These are phyloP conservation scores for Fibroporia radiculosa DNA, from an alignment of 768 basidiomycete species.

Conservation along the genomic window DNA sequence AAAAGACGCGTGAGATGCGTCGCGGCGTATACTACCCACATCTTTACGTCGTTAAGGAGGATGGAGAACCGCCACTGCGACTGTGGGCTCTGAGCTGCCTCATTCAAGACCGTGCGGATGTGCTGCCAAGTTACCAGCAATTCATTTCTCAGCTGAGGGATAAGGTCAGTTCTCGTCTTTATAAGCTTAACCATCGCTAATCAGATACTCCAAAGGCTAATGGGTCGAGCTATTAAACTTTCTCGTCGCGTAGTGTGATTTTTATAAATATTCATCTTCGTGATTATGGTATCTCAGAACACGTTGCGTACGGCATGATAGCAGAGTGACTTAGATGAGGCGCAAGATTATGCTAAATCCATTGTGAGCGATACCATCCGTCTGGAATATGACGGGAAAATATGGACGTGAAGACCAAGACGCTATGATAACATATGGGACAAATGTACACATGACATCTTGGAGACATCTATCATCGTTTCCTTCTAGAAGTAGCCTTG, in stretches of 20 bases:
- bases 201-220: conserved; percentile 10
- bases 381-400: too few relatives aligned
- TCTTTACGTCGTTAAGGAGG: conserved; percentile 95
- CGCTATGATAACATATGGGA: background rate
- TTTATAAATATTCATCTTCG: background rate
- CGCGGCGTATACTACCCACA: conserved; percentile 90
- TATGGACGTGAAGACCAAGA: too few relatives aligned
- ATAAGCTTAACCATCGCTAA: background rate
- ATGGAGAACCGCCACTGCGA: conserved; percentile 90
- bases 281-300: background rate
- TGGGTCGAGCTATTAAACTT: conserved; percentile 17
- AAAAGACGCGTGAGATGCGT: conserved; percentile 92
- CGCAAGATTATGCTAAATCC: too few relatives aligned
- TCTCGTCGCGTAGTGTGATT: background rate
- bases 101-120: conserved; percentile 93
- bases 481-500: conserved; percentile 26
- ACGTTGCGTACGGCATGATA: background rate
- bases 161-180: conserved; percentile 50
- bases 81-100: conserved; percentile 93
- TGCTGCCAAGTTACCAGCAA: conserved; percentile 93
- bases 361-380: too few relatives aligned
- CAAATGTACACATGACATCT: background rate
- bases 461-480: conserved; percentile 8
- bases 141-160: conserved; percentile 87
- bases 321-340: background rate